These are phyloP conservation scores for Pascua sp. DNA, from an alignment of 1,284 basidiomycete genomes.

Conservation along the genomic window DNA sequence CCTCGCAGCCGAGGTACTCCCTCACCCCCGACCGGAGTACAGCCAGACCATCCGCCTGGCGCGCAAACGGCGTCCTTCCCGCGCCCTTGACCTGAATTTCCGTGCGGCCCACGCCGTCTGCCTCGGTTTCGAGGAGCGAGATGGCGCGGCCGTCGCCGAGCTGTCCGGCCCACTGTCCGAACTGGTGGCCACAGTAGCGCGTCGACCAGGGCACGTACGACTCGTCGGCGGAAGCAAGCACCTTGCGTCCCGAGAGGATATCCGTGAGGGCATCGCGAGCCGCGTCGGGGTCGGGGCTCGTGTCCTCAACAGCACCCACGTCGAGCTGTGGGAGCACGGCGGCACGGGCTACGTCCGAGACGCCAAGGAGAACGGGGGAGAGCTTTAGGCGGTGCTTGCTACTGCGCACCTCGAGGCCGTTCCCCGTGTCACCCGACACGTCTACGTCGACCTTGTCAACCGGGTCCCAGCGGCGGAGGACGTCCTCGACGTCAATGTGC, in stretches of 20 bases:
- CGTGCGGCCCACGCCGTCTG: constrained; percentile 58
- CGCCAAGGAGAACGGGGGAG: constrained; percentile 61
- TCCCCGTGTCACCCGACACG: constrained; percentile 7
- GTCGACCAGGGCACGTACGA: constrained; percentile 83
- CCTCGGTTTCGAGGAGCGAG: constrained; percentile 74
- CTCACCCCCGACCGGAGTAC: constrained; percentile 87
- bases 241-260: constrained; percentile 72
- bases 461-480: constrained; percentile 49
- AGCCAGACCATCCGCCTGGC: constrained; percentile 86
- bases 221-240: constrained; percentile 54
- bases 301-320: constrained; percentile 71
- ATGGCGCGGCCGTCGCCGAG: constrained; percentile 93
- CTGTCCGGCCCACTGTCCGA: constrained; percentile 92
- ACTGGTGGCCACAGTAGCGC: constrained; percentile 83
- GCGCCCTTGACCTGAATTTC: constrained; percentile 94
- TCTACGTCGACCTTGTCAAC: constrained; percentile 28
- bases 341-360: constrained; percentile 62
- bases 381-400: constrained; percentile 56
- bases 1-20: constrained; percentile 84
- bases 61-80: constrained; percentile 89
- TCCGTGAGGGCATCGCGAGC: constrained; percentile 70
- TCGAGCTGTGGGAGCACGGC: constrained; percentile 83
- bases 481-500: constrained; percentile 57
- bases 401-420: constrained; percentile 28
- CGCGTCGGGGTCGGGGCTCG: constrained; percentile 21